These are phyloP conservation scores for Trypanosoma lewisi DNA, from an alignment of 208 protist species.

Conservation along the genomic window DNA sequence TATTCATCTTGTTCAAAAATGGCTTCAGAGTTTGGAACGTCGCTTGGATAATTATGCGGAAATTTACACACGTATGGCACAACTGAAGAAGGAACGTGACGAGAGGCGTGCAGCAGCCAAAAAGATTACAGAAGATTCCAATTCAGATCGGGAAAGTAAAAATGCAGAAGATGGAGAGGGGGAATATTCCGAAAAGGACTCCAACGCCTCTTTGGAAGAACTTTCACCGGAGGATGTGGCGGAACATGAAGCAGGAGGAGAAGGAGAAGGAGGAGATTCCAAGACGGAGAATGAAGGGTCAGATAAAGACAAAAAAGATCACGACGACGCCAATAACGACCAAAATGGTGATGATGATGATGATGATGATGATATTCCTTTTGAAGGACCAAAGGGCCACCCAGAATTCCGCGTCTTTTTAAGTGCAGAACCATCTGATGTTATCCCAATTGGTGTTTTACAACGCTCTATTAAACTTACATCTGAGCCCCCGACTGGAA, in stretches of 20 bases:
- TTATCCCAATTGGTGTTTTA: conserved; percentile 97
- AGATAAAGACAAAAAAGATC: background rate
- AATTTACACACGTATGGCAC: conserved; percentile 88
- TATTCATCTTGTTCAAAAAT: conserved; percentile 97
- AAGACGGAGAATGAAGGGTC: no score
- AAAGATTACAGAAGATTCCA: conserved; percentile 13
- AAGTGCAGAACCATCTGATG: conserved; percentile 94
- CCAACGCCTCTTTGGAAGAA: background rate
- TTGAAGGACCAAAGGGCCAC: conserved; percentile 91
- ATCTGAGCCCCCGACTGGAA: conserved; percentile 97
- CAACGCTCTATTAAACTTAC: conserved; percentile 99
- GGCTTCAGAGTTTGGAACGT: conserved; percentile 96
- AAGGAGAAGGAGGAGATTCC: background rate
- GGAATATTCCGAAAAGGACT: background rate
- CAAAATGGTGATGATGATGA: conserved; percentile 27
- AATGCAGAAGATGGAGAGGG: background rate
- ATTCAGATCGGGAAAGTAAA: background rate
- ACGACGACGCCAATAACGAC: conserved; percentile 16
- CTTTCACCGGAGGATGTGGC: background rate
- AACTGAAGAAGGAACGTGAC: conserved; percentile 82
- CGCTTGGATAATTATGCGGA: conserved; percentile 92
- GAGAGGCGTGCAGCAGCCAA: conserved; percentile 66
- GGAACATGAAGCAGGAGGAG: background rate
- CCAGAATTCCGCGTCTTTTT: conserved; percentile 97
- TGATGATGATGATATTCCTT: conserved; percentile 87